phyloP scores from a whole-genome alignment of 129 eudicot species.

The Logfia minima region DNA sequence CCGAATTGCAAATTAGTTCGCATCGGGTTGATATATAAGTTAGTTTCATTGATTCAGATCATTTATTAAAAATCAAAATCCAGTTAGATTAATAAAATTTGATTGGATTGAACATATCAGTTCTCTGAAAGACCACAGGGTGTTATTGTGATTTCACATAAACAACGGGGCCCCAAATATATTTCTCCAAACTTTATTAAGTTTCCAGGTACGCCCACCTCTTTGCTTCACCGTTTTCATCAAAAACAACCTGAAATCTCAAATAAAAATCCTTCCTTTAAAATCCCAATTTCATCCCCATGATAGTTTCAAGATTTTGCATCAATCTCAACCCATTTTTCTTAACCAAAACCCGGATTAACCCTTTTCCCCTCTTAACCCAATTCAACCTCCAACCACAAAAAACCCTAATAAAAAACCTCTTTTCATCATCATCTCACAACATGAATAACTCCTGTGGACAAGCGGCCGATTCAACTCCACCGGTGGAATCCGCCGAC shows the following conservation, averaged over 20 bases:
- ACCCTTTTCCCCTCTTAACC: constrained; percentile 37
- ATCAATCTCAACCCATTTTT: constrained; percentile 23
- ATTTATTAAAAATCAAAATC: too few relatives aligned
- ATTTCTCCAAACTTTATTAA: not conserved
- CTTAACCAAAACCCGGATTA: constrained; percentile 19
- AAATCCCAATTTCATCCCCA: not conserved
- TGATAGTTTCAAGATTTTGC: constrained; percentile 28
- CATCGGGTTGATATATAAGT: too few relatives aligned
- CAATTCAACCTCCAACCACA: constrained; percentile 24
- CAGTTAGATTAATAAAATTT: too few relatives aligned
- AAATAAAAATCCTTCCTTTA: not conserved
- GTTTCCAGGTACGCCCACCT: not conserved
- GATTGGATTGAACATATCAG: not conserved
- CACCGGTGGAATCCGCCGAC: constrained; percentile 53
- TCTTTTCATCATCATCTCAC: constrained; percentile 30
- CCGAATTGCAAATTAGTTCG: too few relatives aligned
- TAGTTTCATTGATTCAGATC: too few relatives aligned
- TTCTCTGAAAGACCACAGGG: not conserved
- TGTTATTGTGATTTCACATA: not conserved
- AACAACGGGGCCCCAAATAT: not conserved
- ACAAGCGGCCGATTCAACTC: constrained; percentile 54
- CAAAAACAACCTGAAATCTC: not conserved
- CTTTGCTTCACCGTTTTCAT: not conserved
- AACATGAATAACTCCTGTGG: constrained; percentile 45
- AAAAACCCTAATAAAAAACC: constrained; percentile 21